Conservation (phyloP, 257 asterid genomes). For the Lantana camara region DNA sequence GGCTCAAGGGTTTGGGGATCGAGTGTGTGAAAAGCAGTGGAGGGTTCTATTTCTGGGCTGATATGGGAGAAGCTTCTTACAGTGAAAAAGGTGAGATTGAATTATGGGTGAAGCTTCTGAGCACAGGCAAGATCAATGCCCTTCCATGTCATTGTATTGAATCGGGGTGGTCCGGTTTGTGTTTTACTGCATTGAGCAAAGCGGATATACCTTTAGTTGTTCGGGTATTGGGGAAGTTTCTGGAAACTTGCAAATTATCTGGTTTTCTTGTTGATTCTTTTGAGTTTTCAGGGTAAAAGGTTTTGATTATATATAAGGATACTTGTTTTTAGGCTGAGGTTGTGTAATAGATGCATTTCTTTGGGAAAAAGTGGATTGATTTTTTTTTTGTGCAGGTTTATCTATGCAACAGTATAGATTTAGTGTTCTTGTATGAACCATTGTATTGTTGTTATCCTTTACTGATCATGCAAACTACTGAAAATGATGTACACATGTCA, state of each 20-base stretch:
- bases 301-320: background rate
- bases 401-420: background rate
- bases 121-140: conserved; percentile 46
- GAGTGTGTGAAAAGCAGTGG: conserved; percentile 45
- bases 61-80: conserved; percentile 58
- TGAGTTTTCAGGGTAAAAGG: background rate
- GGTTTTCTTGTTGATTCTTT: conserved; percentile 26
- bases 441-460: too few relatives aligned
- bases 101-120: conserved; percentile 55
- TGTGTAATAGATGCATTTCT: background rate
- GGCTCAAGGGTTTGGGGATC: conserved; percentile 52
- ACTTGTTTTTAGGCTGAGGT: background rate
- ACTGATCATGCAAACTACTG: too few relatives aligned
- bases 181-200: conserved; percentile 43
- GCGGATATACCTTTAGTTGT: too few relatives aligned
- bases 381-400: conserved; percentile 2
- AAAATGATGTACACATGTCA: too few relatives aligned
- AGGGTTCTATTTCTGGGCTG: conserved; percentile 65
- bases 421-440: conserved; percentile 1
- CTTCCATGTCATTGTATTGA: conserved; percentile 68
- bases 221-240: too few relatives aligned
- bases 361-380: background rate
- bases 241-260: conserved; percentile 42
- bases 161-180: conserved; percentile 69
- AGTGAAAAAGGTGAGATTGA: conserved; percentile 57